Evolutionary conservation across 2,329 filamentous ascomycete species (phyloP), one percentile per base, ranked within the genome.

Genomic region (Mycosphaerella sp.): DNA sequence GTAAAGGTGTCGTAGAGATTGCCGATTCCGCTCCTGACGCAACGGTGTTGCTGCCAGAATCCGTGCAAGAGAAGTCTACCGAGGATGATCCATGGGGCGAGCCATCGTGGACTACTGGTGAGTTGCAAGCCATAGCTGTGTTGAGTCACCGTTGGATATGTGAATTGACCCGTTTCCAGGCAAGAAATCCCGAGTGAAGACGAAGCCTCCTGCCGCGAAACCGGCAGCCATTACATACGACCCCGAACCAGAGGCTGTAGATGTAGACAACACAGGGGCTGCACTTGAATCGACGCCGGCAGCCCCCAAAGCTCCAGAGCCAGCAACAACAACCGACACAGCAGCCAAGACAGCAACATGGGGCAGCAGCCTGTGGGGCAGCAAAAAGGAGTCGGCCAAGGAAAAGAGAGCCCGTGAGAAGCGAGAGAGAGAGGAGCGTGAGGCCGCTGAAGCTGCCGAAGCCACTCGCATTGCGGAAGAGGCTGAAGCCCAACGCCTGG

Each of bases 131-230:
- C 26, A 29, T 29, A 21, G 6, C 17, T 51, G 26, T 50, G 41
- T 42, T 45, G 47, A 48, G 14, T 11, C 17, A 39, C 45, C 17
- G n/a, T 47, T 10, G 29, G 47, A 40, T 48, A 48, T 41, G 48
- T 45, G 9, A 38, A 23, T 47, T 54, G 45, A 57, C 21, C 45
- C 7, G 53, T 69, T 69, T 47, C 67, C 71, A 26, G 72, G 74
- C 9, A 80, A 80, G 63, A 81, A 80, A 57, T 65, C 72, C 45
- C 56, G 59, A 48, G 81, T 80, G 69, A 78, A 79, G 64, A 81
- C 80, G 69, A 78, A 79, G 26, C 5, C 26, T 29, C 26, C 26
- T 29, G 26, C 26, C 26, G 26, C 6, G 5, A 29, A 29, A 29
- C 26, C 26, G 26, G 26, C 26, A 29, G 26, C 26, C 26, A 29